Evolutionary conservation across 176 grass and related monocot species (phyloP).

Genomic region (Cymbopogon citratus): DNA sequence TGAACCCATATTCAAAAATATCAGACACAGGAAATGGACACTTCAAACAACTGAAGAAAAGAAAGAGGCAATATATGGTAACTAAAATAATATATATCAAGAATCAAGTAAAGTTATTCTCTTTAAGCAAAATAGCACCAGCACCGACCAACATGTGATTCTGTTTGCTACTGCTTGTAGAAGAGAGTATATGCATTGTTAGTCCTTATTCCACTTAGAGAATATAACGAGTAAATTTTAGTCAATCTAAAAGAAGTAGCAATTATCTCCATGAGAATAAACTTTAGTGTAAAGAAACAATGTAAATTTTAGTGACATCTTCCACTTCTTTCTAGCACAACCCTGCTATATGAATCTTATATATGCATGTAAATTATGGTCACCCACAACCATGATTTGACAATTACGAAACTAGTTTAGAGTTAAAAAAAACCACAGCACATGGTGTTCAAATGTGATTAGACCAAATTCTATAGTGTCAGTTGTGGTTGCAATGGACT

Average conservation of each 20-base stretch:
- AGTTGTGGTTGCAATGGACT: background rate
- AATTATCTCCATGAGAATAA: background rate
- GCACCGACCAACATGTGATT: background rate
- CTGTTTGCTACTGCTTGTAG: background rate
- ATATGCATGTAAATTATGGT: background rate
- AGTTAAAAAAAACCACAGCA: background rate
- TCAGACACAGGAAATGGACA: slow-evolving; percentile 13
- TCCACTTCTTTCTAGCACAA: background rate
- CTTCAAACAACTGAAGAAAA: slow-evolving; percentile 1
- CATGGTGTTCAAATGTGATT: background rate
- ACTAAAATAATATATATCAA: background rate
- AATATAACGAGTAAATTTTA: background rate
- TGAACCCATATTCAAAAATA: slow-evolving; percentile 27
- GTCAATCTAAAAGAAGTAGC: background rate
- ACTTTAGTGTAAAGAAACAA: background rate
- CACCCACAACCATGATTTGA: background rate
- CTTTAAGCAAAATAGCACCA: background rate
- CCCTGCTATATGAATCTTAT: background rate
- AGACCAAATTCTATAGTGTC: slow-evolving; percentile 10
- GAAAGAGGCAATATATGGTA: background rate
- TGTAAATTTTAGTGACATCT: background rate
- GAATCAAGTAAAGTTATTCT: background rate
- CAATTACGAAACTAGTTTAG: background rate
- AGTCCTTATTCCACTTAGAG: background rate
- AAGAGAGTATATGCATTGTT: background rate